Base-by-base conservation (phyloP, 148 eudicot species). In the Fagopyrum esculentum region DNA sequence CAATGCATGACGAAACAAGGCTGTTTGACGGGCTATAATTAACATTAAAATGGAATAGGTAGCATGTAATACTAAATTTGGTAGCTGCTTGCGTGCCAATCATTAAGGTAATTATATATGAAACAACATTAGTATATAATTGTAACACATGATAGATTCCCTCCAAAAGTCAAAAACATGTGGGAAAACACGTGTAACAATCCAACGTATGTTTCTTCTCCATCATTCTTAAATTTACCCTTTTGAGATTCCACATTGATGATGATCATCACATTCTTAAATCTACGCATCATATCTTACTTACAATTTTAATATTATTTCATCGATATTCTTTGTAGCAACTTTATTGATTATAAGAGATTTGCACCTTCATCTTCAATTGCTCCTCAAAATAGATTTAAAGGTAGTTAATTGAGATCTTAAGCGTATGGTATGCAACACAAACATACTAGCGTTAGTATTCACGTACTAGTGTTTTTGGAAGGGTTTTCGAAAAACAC, bases 141-240 rank as follows among this genome's bases (percentile, higher is more conserved):
- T 64, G 70, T 64, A 64, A 64, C 70, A 64, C 70, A 64, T 63
- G 69, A 64, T 35, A 35, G 69, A 64, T 64, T 64, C 69, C 45
- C 7, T 35, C n/a, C 45, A 30, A 64, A 64, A 64, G 69, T 64
- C 69, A 64, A 64, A 30, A 30, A 26, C 71, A 66, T 66, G 71
- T 66, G 71, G 44, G 3, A 13, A 35, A 9, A 63, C 69, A 63
- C 43, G 44, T 61, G 70, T 12, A 64, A 30, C 12, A 35, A 60
- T 60, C 17, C 13, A 49, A 49, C 40, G 40, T 35, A 35, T 35
- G 40, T 22, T 22, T 22, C 40, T 35, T 1, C 11, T 49, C 52
- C 52, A 12, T 12, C 3, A 3, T n/a, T 13, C n/a, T 56, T 16
- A 16, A 15, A 2, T 8, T 8, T 16, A 19, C 35, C 35, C 10